Evolutionary conservation across 2,329 filamentous ascomycete genomes (phyloP).

Genomic region (Nannizzia gypsea): DNA sequence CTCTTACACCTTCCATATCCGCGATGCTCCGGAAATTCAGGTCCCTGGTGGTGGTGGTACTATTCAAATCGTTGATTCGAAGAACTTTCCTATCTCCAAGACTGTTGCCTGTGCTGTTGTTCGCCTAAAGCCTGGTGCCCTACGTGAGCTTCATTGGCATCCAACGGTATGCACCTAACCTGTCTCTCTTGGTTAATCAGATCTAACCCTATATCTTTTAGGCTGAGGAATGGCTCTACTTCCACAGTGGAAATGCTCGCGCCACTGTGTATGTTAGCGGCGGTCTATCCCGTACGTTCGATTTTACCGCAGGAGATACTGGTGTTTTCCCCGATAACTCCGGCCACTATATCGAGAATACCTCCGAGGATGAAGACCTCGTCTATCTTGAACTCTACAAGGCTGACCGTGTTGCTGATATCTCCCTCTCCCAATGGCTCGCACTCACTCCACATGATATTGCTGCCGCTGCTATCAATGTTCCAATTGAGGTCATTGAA

Average conservation of each 20-base stretch:
- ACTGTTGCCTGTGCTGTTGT: slow-evolving; percentile 56
- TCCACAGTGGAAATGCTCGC: slow-evolving; percentile 49
- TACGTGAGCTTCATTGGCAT: slow-evolving; percentile 60
- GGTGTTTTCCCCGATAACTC: slow-evolving; percentile 55
- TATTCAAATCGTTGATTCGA: slow-evolving; percentile 53
- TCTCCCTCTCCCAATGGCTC: slow-evolving; percentile 57
- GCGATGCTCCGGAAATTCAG: slow-evolving; percentile 44
- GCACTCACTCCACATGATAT: slow-evolving; percentile 54
- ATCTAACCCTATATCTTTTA: slow-evolving; percentile 19
- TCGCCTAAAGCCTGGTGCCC: slow-evolving; percentile 49
- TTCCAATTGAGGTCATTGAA: slow-evolving; percentile 46
- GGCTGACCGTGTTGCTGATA: slow-evolving; percentile 54
- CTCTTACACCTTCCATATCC: slow-evolving; percentile 51
- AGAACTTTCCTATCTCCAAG: slow-evolving; percentile 54
- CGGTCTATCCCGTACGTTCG: slow-evolving; percentile 51
- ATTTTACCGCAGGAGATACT: slow-evolving; percentile 55
- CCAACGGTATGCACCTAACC: slow-evolving; percentile 42
- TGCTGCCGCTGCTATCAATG: slow-evolving; percentile 49
- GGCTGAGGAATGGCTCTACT: slow-evolving; percentile 62
- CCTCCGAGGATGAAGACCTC: slow-evolving; percentile 50
- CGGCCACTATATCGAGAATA: slow-evolving; percentile 60
- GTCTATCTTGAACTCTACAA: slow-evolving; percentile 61
- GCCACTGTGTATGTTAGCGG: slow-evolving; percentile 56
- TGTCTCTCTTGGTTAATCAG: neutral
- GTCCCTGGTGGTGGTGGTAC: slow-evolving; percentile 52